These are phyloP conservation scores for Clausena lansium DNA, from an alignment of 345 rosid genomes.

Conservation along the genomic window DNA sequence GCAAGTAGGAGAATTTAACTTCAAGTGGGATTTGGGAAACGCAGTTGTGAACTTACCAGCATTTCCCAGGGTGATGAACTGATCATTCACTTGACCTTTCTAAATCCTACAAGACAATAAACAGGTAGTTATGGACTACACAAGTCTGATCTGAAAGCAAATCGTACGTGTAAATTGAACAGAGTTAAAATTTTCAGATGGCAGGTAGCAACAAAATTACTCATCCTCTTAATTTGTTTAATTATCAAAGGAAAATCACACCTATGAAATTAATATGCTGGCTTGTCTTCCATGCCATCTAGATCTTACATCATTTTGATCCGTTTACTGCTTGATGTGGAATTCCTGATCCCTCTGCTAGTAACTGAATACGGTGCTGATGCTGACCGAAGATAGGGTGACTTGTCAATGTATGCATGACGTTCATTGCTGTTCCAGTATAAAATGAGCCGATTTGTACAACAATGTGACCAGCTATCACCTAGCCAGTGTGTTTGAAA, in stretches of 20 bases:
- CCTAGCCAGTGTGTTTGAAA: conserved; percentile 41
- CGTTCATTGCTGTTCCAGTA: conserved; percentile 88
- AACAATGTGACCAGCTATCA: conserved; percentile 95
- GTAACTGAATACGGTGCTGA: conserved; percentile 83
- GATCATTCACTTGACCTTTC: background rate
- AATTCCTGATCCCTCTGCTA: conserved; percentile 63
- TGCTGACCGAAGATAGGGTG: conserved; percentile 78
- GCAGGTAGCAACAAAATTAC: background rate
- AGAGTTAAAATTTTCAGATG: background rate
- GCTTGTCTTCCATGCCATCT: background rate
- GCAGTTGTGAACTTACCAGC: background rate
- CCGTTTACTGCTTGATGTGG: conserved; percentile 53
- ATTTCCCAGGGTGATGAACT: background rate
- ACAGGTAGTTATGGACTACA: background rate
- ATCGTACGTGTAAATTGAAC: background rate
- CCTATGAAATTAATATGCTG: background rate
- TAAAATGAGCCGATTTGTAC: conserved; percentile 78
- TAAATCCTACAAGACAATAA: background rate
- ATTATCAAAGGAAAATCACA: conserved; percentile 8
- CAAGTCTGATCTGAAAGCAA: background rate
- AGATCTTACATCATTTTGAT: conserved; percentile 53
- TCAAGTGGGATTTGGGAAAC: background rate
- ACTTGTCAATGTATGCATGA: conserved; percentile 74
- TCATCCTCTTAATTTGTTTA: background rate
- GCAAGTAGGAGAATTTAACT: background rate